phyloP scores from a whole-genome alignment of 139 green algal genomes.

The Chlorella sp. region DNA sequence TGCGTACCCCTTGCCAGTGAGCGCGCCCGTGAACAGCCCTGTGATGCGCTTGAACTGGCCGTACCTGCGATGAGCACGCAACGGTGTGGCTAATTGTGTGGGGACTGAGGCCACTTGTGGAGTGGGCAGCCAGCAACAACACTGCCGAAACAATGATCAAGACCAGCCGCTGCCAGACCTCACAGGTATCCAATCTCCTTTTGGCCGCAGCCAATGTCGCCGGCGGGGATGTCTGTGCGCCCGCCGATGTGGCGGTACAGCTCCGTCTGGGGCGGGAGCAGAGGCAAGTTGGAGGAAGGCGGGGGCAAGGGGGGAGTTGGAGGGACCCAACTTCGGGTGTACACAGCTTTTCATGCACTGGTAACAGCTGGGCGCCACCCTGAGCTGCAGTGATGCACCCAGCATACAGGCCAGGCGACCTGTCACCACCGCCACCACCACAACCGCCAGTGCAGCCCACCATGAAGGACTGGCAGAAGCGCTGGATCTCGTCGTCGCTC shows the following conservation, averaged over 20 bases:
- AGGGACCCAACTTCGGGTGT: too few species aligned
- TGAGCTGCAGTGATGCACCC: too few species aligned
- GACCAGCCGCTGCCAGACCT: too few species aligned
- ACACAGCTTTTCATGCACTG: too few species aligned
- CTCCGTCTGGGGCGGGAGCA: background rate
- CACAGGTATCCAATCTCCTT: constrained; percentile 84
- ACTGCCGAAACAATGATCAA: too few species aligned
- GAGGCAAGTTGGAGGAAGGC: background rate
- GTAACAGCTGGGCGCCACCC: too few species aligned
- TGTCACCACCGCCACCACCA: background rate
- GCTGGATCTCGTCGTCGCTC: constrained; percentile 67
- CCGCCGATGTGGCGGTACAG: constrained; percentile 56
- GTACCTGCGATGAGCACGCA: background rate
- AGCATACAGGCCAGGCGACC: too few species aligned
- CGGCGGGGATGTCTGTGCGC: constrained; percentile 80
- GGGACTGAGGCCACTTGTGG: too few species aligned
- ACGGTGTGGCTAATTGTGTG: too few species aligned
- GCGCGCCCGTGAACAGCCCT: constrained; percentile 60
- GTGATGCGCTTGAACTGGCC: constrained; percentile 84
- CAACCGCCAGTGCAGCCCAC: background rate
- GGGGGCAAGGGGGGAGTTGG: too few species aligned
- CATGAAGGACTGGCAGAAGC: constrained; percentile 86
- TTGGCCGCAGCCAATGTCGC: constrained; percentile 73
- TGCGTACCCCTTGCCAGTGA: constrained; percentile 74
- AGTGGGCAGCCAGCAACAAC: too few species aligned